Conservation (phyloP, 192 early-diverging fungal genomes). For the Radiomyces spectabilis region DNA sequence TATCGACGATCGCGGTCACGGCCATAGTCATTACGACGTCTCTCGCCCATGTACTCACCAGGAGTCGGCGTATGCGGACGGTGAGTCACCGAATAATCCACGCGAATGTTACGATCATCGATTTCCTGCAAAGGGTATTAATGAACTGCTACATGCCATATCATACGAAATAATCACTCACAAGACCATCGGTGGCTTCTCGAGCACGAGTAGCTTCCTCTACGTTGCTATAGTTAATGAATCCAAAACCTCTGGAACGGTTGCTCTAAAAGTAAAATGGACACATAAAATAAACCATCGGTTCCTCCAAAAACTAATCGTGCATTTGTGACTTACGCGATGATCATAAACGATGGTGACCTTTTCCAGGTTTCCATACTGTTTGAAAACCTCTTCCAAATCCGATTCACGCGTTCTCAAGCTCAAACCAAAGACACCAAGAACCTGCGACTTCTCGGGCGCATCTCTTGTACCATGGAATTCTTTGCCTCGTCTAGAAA, state of each 20-base stretch:
- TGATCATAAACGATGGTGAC: conserved; percentile 58
- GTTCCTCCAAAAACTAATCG: conserved; percentile 14
- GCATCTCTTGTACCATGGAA: conserved; percentile 25
- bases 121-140: conserved; percentile 31
- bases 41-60: conserved; percentile 64
- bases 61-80: conserved; percentile 63
- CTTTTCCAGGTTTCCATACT: conserved; percentile 50
- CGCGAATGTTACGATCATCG: conserved; percentile 50
- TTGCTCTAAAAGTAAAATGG: conserved; percentile 30
- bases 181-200: conserved; percentile 51
- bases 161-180: conserved; percentile 15
- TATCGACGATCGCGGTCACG: conserved; percentile 19
- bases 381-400: conserved; percentile 53
- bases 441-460: conserved; percentile 41
- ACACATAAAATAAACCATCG: conserved; percentile 1
- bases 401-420: conserved; percentile 50
- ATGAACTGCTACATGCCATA: not conserved
- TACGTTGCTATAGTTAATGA: conserved; percentile 45
- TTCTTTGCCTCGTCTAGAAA: not conserved
- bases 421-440: conserved; percentile 68
- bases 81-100: conserved; percentile 54
- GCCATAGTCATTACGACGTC: conserved; percentile 18
- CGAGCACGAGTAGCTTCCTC: conserved; percentile 47
- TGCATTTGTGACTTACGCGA: conserved; percentile 21
- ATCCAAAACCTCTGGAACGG: conserved; percentile 64